Evolutionary conservation across 176 grass and related monocot genomes (phyloP), one percentile per base, ranked within the genome.

Genomic region (Musa itinerans): DNA sequence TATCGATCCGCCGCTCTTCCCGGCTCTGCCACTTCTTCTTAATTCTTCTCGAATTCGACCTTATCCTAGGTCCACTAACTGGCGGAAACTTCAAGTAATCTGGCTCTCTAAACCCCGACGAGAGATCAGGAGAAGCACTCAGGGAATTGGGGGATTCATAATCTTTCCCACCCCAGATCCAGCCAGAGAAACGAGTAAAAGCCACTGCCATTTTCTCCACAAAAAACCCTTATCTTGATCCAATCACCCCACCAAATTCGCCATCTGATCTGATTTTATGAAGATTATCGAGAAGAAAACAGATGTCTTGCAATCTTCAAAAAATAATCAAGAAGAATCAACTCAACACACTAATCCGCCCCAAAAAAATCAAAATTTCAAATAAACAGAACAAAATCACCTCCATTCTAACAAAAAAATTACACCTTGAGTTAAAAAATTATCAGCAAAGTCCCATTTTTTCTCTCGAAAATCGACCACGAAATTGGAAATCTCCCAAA

Each of bases 121-220:
- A 50, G 43, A 77, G 53, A 49, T 77, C 75, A 14, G 48, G 15
- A 73, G 78, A 72, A 50, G 77, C 23, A 48, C 50, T 73, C 69
- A 65, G 78, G 24, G 78, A 64, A 52, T 65, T 80, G 48, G 57
- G 11, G 14, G 49, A 52, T n/a, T 80, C 56, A 1, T 63, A 69
- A 65, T 80, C 57, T 65, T 73, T 80, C 24, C 56, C 49, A 8
- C 78, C 58, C 78, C 69, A 80, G 27, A 80, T 62, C 78, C 69
- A 80, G 17, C 25, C 73, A 73, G 78, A 73, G 17, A 80, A 52
- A 52, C 78, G 69, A 20, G 78, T 80, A 65, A 80, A 80, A 54
- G 69, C 34, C 43, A 79, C 53, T 8, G 56, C 69, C 78, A 80
- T 79, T 80, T n/a, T 63, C n/a, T 13, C 69, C 0, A 9, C 1